These are phyloP conservation scores for Heimioporus sp. DNA, from an alignment of 768 basidiomycete genomes.

Conservation along the genomic window DNA sequence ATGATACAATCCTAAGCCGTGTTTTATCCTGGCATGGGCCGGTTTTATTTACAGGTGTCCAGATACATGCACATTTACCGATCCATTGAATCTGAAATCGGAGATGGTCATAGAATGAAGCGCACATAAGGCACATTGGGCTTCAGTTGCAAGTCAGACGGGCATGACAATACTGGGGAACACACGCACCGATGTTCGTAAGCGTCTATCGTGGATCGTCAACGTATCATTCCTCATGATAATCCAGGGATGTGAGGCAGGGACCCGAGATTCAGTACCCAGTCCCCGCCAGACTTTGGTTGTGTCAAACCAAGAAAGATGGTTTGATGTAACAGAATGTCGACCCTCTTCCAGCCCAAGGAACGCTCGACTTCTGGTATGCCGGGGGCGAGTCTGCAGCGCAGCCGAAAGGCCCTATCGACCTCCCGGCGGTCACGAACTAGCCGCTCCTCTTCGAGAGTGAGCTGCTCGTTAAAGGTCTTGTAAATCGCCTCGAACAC, in stretches of 20 bases:
- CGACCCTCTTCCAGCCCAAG: slow-evolving; percentile 55
- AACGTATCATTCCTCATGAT: slow-evolving; percentile 5
- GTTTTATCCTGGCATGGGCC: too few relatives aligned
- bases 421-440: slow-evolving; percentile 31
- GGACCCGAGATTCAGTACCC: slow-evolving; percentile 34
- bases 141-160: too few relatives aligned
- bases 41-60: too few relatives aligned
- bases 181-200: slow-evolving; percentile 17
- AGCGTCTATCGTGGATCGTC: slow-evolving; percentile 10
- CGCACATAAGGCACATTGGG: too few relatives aligned
- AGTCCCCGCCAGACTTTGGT: slow-evolving; percentile 32
- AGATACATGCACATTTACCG: too few relatives aligned
- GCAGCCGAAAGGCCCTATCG: slow-evolving; percentile 42
- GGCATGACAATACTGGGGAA: not conserved
- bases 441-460: slow-evolving; percentile 41
- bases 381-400: slow-evolving; percentile 43
- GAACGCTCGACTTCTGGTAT: slow-evolving; percentile 40
- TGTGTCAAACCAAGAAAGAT: slow-evolving; percentile 53
- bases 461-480: slow-evolving; percentile 44
- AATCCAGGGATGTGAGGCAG: slow-evolving; percentile 4
- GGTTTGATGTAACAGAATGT: slow-evolving; percentile 50
- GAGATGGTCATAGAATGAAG: too few relatives aligned
- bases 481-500: slow-evolving; percentile 59
- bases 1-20: too few relatives aligned
- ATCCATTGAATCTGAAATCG: too few relatives aligned